A percentile compares a stretch with the other conserved stretches of the same genome.
Conservation (phyloP, 345 rosid species). For the Murraya paniculata region DNA sequence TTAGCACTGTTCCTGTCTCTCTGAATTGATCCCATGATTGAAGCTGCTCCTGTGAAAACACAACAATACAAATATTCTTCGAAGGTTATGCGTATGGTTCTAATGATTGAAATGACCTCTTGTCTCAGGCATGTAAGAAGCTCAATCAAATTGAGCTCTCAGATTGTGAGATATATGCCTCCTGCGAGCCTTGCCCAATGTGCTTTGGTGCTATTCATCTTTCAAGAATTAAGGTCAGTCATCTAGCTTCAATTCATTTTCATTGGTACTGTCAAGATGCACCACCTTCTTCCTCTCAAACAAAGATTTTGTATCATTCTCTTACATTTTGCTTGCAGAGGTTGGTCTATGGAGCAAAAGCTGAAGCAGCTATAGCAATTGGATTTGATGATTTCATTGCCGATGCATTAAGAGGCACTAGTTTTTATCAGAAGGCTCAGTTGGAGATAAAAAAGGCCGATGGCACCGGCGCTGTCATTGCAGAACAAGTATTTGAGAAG, state of each 20-base stretch:
- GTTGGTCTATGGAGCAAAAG: conserved; percentile 80
- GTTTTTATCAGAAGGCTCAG: conserved; percentile 62
- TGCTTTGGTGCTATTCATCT: conserved; percentile 84
- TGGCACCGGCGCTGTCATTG: conserved; percentile 66
- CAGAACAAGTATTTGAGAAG: conserved; percentile 90
- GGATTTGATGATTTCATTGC: conserved; percentile 88
- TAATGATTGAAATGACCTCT: not conserved
- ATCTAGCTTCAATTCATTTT: not conserved
- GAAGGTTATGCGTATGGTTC: not conserved
- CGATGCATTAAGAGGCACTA: conserved; percentile 68
- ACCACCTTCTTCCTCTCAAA: not conserved
- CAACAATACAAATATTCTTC: not conserved
- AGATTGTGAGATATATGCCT: conserved; percentile 75
- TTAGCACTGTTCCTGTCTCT: not conserved
- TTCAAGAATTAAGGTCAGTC: conserved; percentile 58
- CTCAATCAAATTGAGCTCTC: conserved; percentile 63
- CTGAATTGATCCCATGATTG: not conserved
- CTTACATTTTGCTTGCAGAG: conserved; percentile 35
- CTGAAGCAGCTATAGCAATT: conserved; percentile 79
- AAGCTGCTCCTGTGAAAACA: not conserved
- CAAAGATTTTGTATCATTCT: not conserved
- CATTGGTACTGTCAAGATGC: not conserved
- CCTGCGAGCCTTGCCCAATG: conserved; percentile 86
- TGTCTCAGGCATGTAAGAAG: conserved; percentile 68
- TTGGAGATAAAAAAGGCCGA: conserved; percentile 79